phyloP scores from a whole-genome alignment of 306 rosid genomes.

The Pterocarpus santalinus region DNA sequence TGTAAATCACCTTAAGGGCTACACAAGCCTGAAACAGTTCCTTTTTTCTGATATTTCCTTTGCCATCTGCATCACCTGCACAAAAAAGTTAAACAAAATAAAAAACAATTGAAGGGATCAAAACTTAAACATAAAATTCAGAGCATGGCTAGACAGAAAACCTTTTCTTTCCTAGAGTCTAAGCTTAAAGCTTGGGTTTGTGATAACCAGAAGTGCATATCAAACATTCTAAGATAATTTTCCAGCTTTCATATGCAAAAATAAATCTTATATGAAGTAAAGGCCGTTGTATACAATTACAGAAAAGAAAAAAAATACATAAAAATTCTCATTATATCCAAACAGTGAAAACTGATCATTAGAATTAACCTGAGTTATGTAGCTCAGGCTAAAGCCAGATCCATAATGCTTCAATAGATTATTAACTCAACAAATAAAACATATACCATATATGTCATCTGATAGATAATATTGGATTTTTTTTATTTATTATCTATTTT shows the following conservation, averaged over 20 bases:
- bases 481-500: slow-evolving; percentile 18
- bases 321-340: slow-evolving; percentile 1
- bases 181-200: slow-evolving; percentile 32
- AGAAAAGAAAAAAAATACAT: background rate
- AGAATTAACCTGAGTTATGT: slow-evolving; percentile 21
- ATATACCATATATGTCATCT: slow-evolving; percentile 14
- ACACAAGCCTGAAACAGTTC: slow-evolving; percentile 86
- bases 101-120: background rate
- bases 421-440: slow-evolving; percentile 15
- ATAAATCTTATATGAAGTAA: background rate
- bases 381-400: slow-evolving; percentile 22
- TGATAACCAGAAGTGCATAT: slow-evolving; percentile 1
- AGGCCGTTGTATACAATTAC: slow-evolving; percentile 24
- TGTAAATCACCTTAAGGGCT: slow-evolving; percentile 78
- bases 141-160: background rate
- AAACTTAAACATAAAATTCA: slow-evolving; percentile 26
- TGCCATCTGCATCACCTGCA: slow-evolving; percentile 84
- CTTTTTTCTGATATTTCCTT: slow-evolving; percentile 75
- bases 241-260: slow-evolving; percentile 20
- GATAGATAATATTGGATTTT: background rate
- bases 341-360: slow-evolving; percentile 30
- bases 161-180: slow-evolving; percentile 18
- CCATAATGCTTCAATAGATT: slow-evolving; percentile 32
- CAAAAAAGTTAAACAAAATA: slow-evolving; percentile 25
- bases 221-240: slow-evolving; percentile 3